A percentile compares a stretch with the other conserved stretches of the same genome.
Evolutionary conservation across 2,329 filamentous ascomycete species (phyloP).

Genomic region (Colletotrichum abscissum): DNA sequence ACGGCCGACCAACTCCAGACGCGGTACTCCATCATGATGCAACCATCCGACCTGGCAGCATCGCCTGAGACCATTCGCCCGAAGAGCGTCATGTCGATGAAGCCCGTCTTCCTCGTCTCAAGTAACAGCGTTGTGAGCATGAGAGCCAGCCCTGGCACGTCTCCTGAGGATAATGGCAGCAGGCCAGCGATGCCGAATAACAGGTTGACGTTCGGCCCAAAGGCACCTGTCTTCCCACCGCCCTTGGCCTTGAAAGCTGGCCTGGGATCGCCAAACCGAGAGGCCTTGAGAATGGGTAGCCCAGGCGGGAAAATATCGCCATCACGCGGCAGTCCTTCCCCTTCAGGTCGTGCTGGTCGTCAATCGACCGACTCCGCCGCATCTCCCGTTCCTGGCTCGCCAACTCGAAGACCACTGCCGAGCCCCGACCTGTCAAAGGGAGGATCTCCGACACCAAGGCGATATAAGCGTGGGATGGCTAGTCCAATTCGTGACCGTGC

Average conservation of each 20-base stretch:
- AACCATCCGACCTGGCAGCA: neutral
- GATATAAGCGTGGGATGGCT: conserved; percentile 16
- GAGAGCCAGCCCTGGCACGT: conserved; percentile 30
- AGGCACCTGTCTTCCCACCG: conserved; percentile 24
- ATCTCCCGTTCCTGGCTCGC: neutral
- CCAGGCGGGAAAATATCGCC: neutral
- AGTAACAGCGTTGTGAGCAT: conserved; percentile 33
- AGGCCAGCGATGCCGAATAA: conserved; percentile 14
- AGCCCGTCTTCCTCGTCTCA: conserved; percentile 30
- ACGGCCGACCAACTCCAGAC: neutral
- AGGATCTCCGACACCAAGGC: conserved; percentile 18
- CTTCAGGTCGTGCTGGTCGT: neutral
- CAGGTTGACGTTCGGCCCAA: conserved; percentile 22
- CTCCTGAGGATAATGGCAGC: conserved; percentile 28
- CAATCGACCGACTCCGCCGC: neutral
- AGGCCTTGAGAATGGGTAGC: conserved; percentile 1
- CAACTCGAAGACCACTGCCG: neutral
- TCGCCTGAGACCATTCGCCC: conserved; percentile 24
- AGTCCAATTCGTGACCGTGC: conserved; percentile 19
- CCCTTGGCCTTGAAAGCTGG: conserved; percentile 26
- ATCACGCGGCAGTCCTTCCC: neutral
- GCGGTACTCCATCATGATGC: conserved; percentile 19
- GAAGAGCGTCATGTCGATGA: conserved; percentile 35
- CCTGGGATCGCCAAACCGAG: neutral
- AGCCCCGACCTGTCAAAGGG: conserved; percentile 7